Base-by-base conservation (phyloP, 805 yeast genomes). In the Yarrowia sp. region DNA sequence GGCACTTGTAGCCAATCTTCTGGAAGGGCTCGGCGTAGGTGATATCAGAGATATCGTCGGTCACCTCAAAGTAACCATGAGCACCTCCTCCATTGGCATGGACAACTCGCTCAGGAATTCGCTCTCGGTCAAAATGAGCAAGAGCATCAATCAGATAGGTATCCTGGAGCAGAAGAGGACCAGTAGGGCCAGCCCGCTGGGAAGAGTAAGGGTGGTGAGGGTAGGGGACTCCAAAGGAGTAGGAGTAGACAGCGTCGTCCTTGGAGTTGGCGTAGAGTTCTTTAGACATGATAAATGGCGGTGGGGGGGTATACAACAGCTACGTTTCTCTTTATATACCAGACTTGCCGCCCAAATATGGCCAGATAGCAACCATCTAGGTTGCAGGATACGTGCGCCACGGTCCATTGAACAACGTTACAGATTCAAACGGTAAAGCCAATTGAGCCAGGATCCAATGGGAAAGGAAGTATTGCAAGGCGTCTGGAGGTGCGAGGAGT, bases 41-140 rank as follows among this genome's bases (percentile, higher is more conserved):
- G 58, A 90, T 75, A 77, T 90, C 94, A 10, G 91, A 81, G 75
- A 91, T 87, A 74, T 91, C 96, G 73, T 91, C 94, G 12, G 97
- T 91, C 66, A 89, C 93, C 78, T 90, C 96, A 77, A 92, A 92
- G 72, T 83, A 85, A 72, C 97, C 97, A 77, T 83, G 90, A 10
- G 97, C 97, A 76, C 97, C 97, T 14, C 93, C 89, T 73, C 97
- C 97, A 78, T 91, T 91, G 68, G 97, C 97, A 76, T 91, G 97
- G 43, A 92, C 97, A 69, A 91, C 97, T 80, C 97, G 84, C 81
- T 92, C 97, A 12, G 97, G 97, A 72, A 91, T 89, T 79, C 97
- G 83, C 80, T 91, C 97, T 73, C 97, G 84, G 80, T 90, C 96
- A 75, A 91, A 91, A 78, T 91, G 97, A 22, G 97, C 93, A 69